Evolutionary conservation across 805 yeast genomes (phyloP).

Genomic region (Zygosaccharomyces siamensis): DNA sequence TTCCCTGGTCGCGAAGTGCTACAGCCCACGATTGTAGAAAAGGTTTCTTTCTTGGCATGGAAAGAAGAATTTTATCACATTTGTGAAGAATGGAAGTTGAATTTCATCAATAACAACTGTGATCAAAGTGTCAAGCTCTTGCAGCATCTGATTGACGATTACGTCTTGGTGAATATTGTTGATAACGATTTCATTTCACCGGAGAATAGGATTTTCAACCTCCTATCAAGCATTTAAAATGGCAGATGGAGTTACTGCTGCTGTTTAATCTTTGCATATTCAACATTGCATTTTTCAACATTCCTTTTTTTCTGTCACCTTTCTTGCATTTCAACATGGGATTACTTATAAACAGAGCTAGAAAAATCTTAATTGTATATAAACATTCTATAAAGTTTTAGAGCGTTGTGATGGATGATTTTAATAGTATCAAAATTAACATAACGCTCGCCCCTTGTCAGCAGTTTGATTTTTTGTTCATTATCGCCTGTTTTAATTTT

Average conservation of each 20-base stretch:
- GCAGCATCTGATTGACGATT: constrained; percentile 43
- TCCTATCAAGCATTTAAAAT: constrained; percentile 34
- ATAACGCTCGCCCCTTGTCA: background rate
- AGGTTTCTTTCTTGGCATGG: constrained; percentile 91
- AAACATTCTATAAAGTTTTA: background rate
- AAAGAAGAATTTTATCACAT: constrained; percentile 89
- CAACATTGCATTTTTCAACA: constrained; percentile 13
- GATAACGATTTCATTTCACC: constrained; percentile 70
- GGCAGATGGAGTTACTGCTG: constrained; percentile 33
- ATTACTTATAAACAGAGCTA: constrained; percentile 7
- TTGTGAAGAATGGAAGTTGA: constrained; percentile 71
- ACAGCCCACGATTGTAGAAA: constrained; percentile 95
- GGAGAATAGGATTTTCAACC: constrained; percentile 51
- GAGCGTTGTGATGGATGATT: background rate
- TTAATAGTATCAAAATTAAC: background rate
- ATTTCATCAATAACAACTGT: constrained; percentile 39
- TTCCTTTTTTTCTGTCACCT: constrained; percentile 12
- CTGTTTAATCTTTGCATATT: constrained; percentile 9
- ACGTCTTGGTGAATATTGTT: constrained; percentile 78
- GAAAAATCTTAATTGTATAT: constrained; percentile 2
- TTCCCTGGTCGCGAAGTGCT: constrained; percentile 93
- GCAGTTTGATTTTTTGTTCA: background rate
- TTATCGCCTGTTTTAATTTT: background rate
- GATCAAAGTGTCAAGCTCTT: constrained; percentile 27
- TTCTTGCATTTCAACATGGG: constrained; percentile 28